A percentile compares a stretch with the other conserved stretches of the same genome.
Conservation (phyloP, 176 grass and related monocot species). For the bread wheat (Triticum aestivum) region DNA sequence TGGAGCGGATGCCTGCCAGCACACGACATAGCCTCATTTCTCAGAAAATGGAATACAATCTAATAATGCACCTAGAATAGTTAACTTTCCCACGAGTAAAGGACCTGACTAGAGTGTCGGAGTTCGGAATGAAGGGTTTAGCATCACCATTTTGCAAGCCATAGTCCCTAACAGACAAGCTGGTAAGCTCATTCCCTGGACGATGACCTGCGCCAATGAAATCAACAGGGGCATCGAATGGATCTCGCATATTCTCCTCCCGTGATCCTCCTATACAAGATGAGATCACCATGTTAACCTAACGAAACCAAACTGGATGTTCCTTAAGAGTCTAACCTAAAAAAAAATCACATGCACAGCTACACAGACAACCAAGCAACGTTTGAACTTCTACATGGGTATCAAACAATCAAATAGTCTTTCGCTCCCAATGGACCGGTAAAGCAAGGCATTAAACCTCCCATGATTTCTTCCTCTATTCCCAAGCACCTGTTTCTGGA, state of each 20-base stretch:
- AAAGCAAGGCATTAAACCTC: not conserved
- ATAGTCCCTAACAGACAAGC: slow-evolving; percentile 30
- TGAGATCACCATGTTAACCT: not conserved
- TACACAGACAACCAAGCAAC: not conserved
- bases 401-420: not conserved
- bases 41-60: slow-evolving; percentile 10
- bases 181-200: slow-evolving; percentile 36
- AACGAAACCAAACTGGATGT: not conserved
- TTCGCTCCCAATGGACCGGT: not conserved
- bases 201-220: slow-evolving; percentile 28
- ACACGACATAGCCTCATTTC: slow-evolving; percentile 20
- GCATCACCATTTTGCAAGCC: slow-evolving; percentile 48
- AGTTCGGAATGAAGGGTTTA: slow-evolving; percentile 34
- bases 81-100: slow-evolving; percentile 21
- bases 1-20: slow-evolving; percentile 50
- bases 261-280: slow-evolving; percentile 21
- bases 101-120: slow-evolving; percentile 67
- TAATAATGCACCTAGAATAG: slow-evolving; percentile 7
- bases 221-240: slow-evolving; percentile 50
- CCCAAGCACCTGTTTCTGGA: not conserved
- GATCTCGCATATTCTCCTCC: slow-evolving; percentile 59
- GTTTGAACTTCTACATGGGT: not conserved
- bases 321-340: not conserved
- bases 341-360: not conserved
- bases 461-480: not conserved